Conservation (phyloP, 345 rosid genomes). For the Hypericum perforatum region DNA sequence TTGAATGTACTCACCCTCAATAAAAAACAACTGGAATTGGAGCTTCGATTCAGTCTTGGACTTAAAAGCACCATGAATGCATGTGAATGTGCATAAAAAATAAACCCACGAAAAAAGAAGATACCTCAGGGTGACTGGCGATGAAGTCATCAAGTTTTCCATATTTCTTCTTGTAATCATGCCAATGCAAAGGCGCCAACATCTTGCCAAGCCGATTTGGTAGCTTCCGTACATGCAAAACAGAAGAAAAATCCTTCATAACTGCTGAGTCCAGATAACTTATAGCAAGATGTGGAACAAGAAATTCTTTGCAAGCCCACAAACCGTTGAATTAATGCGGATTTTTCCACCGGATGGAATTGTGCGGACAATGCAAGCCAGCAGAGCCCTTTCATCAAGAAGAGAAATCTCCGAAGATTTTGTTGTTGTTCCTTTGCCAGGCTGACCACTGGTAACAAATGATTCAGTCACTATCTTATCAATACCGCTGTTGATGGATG, state of each 20-base stretch:
- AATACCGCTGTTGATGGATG: slow-evolving; percentile 20
- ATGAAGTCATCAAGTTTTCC: slow-evolving; percentile 98
- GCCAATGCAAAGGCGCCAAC: slow-evolving; percentile 97
- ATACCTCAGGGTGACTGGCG: slow-evolving; percentile 61
- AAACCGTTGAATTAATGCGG: slow-evolving; percentile 74
- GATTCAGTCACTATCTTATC: slow-evolving; percentile 30
- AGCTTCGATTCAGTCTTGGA: slow-evolving; percentile 6
- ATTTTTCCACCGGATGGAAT: slow-evolving; percentile 94
- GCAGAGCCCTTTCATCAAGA: slow-evolving; percentile 75
- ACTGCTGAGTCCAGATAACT: background rate
- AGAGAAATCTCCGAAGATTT: slow-evolving; percentile 42
- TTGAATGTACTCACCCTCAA: slow-evolving; percentile 80
- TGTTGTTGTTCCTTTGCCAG: slow-evolving; percentile 22
- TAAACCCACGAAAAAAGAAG: slow-evolving; percentile 10
- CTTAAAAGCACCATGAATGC: background rate
- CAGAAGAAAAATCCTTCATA: slow-evolving; percentile 1
- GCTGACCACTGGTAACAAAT: slow-evolving; percentile 29
- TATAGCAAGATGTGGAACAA: background rate
- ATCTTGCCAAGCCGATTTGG: slow-evolving; percentile 90
- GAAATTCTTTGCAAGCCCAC: slow-evolving; percentile 16
- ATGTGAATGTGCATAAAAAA: background rate
- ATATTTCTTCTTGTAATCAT: slow-evolving; percentile 78
- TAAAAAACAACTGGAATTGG: slow-evolving; percentile 60
- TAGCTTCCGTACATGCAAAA: slow-evolving; percentile 40
- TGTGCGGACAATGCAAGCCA: slow-evolving; percentile 91